phyloP scores from a whole-genome alignment of 352 stramenopile species.

The Globisporangium solare region DNA sequence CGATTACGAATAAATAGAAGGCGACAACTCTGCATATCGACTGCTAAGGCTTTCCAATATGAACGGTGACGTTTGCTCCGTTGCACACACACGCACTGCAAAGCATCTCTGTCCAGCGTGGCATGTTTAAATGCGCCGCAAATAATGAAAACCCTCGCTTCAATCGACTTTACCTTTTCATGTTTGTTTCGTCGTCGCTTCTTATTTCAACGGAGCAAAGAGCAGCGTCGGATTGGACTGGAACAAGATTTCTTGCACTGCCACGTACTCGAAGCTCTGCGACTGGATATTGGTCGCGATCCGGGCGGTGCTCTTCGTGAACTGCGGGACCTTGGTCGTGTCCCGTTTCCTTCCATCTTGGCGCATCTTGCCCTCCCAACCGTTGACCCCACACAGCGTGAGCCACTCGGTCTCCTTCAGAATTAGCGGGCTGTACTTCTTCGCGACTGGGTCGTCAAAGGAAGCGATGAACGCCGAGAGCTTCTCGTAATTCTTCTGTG shows the following conservation, averaged over 20 bases:
- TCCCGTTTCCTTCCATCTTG: constrained; percentile 48
- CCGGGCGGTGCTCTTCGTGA: constrained; percentile 47
- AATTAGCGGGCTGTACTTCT: constrained; percentile 48
- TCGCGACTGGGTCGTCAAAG: constrained; percentile 43
- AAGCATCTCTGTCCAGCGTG: not conserved
- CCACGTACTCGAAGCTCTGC: constrained; percentile 64
- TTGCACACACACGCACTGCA: constrained; percentile 1
- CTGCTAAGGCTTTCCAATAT: constrained; percentile 8
- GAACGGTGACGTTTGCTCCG: constrained; percentile 2
- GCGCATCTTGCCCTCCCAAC: constrained; percentile 61
- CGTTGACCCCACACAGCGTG: constrained; percentile 56
- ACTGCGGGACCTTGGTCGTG: constrained; percentile 37
- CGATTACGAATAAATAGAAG: constrained; percentile 80
- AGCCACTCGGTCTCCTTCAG: constrained; percentile 64
- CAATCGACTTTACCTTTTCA: not conserved
- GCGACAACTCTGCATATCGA: not conserved
- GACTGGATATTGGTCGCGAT: constrained; percentile 57
- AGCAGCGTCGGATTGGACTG: constrained; percentile 67
- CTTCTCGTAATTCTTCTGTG: constrained; percentile 60
- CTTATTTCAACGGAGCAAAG: constrained; percentile 40
- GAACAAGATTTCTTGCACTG: constrained; percentile 60
- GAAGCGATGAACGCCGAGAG: constrained; percentile 46
- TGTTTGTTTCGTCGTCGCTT: not conserved
- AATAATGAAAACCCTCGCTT: constrained; percentile 11
- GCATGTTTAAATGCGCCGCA: not conserved